These are phyloP conservation scores for Elongisporangium anandrum DNA, from an alignment of 352 stramenopile genomes.

Conservation along the genomic window DNA sequence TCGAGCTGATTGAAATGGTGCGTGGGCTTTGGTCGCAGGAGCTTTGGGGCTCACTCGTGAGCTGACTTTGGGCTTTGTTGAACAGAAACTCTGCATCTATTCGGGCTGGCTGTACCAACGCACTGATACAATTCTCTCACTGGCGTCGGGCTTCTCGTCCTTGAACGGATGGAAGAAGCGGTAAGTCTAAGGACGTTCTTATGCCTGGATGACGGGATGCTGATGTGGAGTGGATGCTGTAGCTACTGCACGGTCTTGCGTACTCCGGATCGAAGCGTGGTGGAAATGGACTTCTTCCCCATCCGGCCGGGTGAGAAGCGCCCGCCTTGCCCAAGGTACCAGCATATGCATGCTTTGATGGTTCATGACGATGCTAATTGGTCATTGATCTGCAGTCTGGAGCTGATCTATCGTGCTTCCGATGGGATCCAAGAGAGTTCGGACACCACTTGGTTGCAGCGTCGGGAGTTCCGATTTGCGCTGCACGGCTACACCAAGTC, in stretches of 20 bases:
- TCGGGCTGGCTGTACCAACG: conserved; percentile 81
- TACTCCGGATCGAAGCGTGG: conserved; percentile 40
- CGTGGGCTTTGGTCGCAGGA: too few relatives aligned
- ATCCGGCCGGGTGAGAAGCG: conserved; percentile 75
- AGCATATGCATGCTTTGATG: background rate
- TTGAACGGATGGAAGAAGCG: conserved; percentile 83
- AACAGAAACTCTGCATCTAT: conserved; percentile 75
- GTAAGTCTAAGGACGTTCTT: conserved; percentile 17
- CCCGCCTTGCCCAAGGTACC: conserved; percentile 52
- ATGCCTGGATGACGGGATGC: too few relatives aligned
- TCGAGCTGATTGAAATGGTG: conserved; percentile 82
- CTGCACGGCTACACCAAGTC: conserved; percentile 58
- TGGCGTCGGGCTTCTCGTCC: conserved; percentile 61
- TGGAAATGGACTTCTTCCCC: conserved; percentile 80
- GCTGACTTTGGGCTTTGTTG: background rate
- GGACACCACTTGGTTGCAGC: conserved; percentile 61
- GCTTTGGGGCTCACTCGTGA: too few relatives aligned
- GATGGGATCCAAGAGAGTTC: conserved; percentile 57
- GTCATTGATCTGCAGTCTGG: conserved; percentile 14
- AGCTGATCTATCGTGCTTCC: conserved; percentile 56
- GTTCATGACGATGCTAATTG: background rate
- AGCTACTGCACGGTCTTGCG: conserved; percentile 78
- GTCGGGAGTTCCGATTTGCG: conserved; percentile 62
- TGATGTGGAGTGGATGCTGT: conserved; percentile 1
- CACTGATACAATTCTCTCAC: conserved; percentile 75